Evolutionary conservation across 2,329 filamentous ascomycete genomes (phyloP).

Genomic region (Exophiala sideris): DNA sequence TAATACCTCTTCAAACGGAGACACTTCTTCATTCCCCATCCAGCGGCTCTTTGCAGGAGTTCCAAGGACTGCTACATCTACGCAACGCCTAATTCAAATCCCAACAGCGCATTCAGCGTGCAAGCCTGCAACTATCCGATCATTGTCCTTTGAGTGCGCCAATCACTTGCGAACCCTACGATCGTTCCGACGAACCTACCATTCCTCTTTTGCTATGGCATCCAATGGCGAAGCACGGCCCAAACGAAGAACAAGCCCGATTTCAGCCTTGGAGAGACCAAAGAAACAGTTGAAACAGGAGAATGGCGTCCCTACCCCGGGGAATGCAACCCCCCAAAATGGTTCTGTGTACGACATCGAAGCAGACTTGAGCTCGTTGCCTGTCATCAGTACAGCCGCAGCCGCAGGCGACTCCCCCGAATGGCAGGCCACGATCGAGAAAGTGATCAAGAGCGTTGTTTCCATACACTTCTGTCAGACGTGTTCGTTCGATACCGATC

Average conservation of each 20-base stretch:
- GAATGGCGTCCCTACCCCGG: conserved; percentile 37
- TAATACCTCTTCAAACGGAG: conserved; percentile 6
- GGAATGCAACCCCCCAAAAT: conserved; percentile 42
- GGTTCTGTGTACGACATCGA: conserved; percentile 44
- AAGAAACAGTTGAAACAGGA: conserved; percentile 55
- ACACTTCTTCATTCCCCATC: neutral
- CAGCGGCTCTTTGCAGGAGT: conserved; percentile 1
- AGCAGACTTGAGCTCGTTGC: conserved; percentile 46
- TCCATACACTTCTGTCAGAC: conserved; percentile 99
- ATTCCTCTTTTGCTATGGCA: conserved; percentile 40
- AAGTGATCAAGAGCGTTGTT: conserved; percentile 90
- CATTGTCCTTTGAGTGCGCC: neutral
- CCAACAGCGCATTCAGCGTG: neutral
- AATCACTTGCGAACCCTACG: neutral
- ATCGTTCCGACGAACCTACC: neutral
- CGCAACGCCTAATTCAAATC: neutral
- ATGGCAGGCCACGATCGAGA: conserved; percentile 95
- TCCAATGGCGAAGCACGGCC: conserved; percentile 47
- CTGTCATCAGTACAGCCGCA: conserved; percentile 45
- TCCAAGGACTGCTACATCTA: neutral
- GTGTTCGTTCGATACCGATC: conserved; percentile 95
- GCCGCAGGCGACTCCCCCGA: conserved; percentile 65
- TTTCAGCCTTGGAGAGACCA: conserved; percentile 50
- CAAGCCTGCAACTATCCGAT: conserved; percentile 5
- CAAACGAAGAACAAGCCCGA: conserved; percentile 56